These are phyloP conservation scores for Aspergillus neoniger DNA, from an alignment of 2,329 filamentous ascomycete species.

Conservation along the genomic window DNA sequence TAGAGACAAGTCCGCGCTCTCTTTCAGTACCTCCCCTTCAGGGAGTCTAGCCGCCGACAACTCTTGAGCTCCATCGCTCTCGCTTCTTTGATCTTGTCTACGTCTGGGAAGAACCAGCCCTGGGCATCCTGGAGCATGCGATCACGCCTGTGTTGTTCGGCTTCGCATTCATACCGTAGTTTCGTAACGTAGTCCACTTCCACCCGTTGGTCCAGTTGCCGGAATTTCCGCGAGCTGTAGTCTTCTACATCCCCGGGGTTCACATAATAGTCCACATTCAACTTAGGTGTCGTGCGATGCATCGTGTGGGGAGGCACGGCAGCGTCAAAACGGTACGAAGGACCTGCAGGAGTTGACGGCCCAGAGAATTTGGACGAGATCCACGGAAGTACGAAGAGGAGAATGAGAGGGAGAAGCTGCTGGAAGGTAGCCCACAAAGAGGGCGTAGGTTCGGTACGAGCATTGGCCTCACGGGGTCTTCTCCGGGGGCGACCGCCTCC, in stretches of 20 bases:
- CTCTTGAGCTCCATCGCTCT: conserved; percentile 60
- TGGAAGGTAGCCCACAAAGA: conserved; percentile 60
- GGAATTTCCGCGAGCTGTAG: conserved; percentile 69
- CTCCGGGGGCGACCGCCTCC: conserved; percentile 75
- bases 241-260: conserved; percentile 75
- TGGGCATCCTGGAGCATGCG: conserved; percentile 74
- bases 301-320: conserved; percentile 71
- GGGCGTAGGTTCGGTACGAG: conserved; percentile 53
- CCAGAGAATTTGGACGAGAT: conserved; percentile 75
- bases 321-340: conserved; percentile 74
- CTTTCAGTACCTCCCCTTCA: conserved; percentile 45
- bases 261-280: conserved; percentile 81
- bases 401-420: conserved; percentile 80
- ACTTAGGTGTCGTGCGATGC: conserved; percentile 68
- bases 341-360: conserved; percentile 59
- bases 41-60: conserved; percentile 58
- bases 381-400: conserved; percentile 84
- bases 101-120: conserved; percentile 84
- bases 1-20: not conserved
- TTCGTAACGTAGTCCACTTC: conserved; percentile 71
- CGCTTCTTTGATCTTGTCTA: conserved; percentile 75
- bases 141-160: conserved; percentile 66
- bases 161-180: conserved; percentile 71
- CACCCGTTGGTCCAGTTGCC: conserved; percentile 73
- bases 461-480: conserved; percentile 68